These are phyloP conservation scores for Stephania yunnanensis DNA, from an alignment of 164 flowering plant genomes.

Conservation along the genomic window DNA sequence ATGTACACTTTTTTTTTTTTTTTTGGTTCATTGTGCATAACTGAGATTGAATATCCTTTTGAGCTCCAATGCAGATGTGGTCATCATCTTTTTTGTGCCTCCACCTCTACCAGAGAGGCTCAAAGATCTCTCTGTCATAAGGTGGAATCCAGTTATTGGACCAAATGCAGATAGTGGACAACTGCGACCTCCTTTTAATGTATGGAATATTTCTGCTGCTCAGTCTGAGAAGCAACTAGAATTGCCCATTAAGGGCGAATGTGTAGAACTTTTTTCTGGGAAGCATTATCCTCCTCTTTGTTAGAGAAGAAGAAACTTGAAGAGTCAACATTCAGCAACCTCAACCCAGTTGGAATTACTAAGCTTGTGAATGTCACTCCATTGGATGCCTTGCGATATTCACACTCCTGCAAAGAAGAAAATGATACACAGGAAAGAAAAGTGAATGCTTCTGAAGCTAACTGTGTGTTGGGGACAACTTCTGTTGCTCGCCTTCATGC, in stretches of 20 bases:
- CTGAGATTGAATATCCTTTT: conserved; percentile 18
- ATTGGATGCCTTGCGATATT: conserved; percentile 16
- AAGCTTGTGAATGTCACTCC: conserved; percentile 37
- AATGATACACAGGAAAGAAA: conserved; percentile 14
- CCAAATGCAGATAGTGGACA: conserved; percentile 51
- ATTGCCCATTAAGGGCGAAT: conserved; percentile 42
- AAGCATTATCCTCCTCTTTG: conserved; percentile 30
- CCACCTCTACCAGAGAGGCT: conserved; percentile 42
- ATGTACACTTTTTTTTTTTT: too few relatives aligned
- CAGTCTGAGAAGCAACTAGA: conserved; percentile 43
- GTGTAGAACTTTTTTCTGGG: conserved; percentile 27
- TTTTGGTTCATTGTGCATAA: too few relatives aligned
- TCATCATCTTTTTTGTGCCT: conserved; percentile 31
- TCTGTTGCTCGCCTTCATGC: conserved; percentile 32
- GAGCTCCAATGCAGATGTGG: conserved; percentile 60
- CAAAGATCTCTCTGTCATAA: conserved; percentile 51
- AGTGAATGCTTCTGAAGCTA: conserved; percentile 20
- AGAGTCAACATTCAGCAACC: conserved; percentile 34
- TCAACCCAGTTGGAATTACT: conserved; percentile 35
- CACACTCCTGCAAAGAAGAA: conserved; percentile 6
- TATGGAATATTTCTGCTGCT: conserved; percentile 37
- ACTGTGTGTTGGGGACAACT: conserved; percentile 31
- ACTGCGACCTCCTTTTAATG: conserved; percentile 53
- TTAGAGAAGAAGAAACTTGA: conserved; percentile 41
- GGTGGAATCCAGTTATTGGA: conserved; percentile 52